Conservation (phyloP, 176 grass and related monocot species). For the Eragrostis curvula region DNA sequence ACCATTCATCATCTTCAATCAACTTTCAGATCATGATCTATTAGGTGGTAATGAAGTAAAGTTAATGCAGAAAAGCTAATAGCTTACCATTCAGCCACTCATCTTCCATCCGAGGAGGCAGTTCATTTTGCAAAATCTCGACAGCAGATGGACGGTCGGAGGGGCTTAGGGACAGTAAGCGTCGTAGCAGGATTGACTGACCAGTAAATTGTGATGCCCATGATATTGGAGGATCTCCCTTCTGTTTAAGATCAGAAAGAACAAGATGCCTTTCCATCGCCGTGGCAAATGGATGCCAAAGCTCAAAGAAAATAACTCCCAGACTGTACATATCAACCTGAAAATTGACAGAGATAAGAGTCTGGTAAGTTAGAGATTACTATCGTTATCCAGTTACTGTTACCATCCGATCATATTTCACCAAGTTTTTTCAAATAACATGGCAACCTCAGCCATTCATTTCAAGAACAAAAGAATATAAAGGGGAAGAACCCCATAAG, state of each 20-base stretch:
- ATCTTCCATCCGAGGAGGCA: conserved; percentile 93
- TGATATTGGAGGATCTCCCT: conserved; percentile 63
- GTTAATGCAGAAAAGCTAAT: conserved; percentile 26
- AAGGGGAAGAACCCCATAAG: neutral
- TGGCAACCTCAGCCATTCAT: neutral
- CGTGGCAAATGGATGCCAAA: conserved; percentile 96
- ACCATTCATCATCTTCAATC: neutral
- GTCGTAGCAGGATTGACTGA: conserved; percentile 64
- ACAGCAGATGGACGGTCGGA: conserved; percentile 93
- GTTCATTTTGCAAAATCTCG: conserved; percentile 85
- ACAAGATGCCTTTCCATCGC: conserved; percentile 93
- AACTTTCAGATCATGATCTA: neutral
- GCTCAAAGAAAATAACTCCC: conserved; percentile 98
- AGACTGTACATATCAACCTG: conserved; percentile 99
- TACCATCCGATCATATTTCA: neutral
- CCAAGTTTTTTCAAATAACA: neutral
- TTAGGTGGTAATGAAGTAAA: conserved; percentile 2
- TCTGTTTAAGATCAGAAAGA: conserved; percentile 95
- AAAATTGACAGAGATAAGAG: conserved; percentile 32
- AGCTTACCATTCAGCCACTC: conserved; percentile 94
- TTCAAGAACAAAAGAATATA: conserved; percentile 11
- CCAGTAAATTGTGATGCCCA: conserved; percentile 72
- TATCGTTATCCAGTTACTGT: neutral
- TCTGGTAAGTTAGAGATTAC: conserved; percentile 2
- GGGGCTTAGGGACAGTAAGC: conserved; percentile 72